Base-by-base conservation (phyloP, 805 yeast genomes). In the Schizosaccharomyces osmophilus region DNA sequence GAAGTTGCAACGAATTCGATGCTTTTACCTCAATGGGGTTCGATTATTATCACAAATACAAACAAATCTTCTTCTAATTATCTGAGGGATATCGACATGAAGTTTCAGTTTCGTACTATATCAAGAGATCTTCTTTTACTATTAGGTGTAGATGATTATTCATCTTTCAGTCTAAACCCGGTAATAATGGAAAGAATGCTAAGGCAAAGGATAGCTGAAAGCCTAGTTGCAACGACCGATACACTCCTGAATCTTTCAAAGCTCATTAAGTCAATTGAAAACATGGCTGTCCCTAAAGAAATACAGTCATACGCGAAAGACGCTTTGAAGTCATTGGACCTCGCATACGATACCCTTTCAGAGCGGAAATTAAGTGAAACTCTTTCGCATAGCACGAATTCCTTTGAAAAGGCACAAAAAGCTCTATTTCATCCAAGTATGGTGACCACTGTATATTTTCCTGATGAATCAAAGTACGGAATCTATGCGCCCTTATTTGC, bases 11-110 rank as follows among this genome's bases (percentile, higher is more conserved):
- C 51, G 19, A 59, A 59, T 31, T 42, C 61, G 13, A 39, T 59
- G 41, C 55, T 59, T 8, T 24, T 59, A 19, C 61, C 61, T 19
- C 61, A 59, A 32, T 59, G 61, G 61, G 61, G 61, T 15, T 41
- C 54, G 5, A 43, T 59, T 15, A n/a, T 19, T 17, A 45, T 29
- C 1, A 22, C 22, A 19, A 59, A 59, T 43, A 19, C 32, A 5
- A 22, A 29, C 6, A 26, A 15, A 36, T 19, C 43, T 19, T 15
- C 42, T 6, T 29, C 26, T 5, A 19, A 39, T 9, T 8, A 5
- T 8, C 31, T 59, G 13, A 17, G 24, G 5, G 55, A 19, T 22
- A 24, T n/a, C 13, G 55, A 59, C 17, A 26, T 59, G 11, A 26
- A 26, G 8, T 22, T 6, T n/a, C 13, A 43, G 8, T 43, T 59